Evolutionary conservation across 2,329 filamentous ascomycete genomes (phyloP), one percentile per base, ranked within the genome.

Genomic region (Orbilia javanica): DNA sequence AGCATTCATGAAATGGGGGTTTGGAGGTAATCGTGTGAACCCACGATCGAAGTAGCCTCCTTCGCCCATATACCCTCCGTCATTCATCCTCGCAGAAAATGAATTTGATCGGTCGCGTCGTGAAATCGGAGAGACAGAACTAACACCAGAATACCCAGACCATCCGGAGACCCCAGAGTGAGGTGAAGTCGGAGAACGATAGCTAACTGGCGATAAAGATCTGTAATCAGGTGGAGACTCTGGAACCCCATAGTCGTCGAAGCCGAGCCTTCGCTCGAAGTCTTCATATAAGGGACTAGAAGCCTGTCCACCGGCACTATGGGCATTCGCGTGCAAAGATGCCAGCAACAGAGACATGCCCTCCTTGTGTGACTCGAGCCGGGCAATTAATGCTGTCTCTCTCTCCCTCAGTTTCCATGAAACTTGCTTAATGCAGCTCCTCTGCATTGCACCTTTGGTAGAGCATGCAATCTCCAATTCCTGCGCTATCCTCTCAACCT

Each of bases 161-260:
- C 74, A 78, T 7, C 74, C 74, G 20, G 74, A 78, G 31, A 79
- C 69, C 25, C 69, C 68, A 50, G 75, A 73, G 52, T 79, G 69
- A n/a, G 75, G 75, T 36, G 75, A 79, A 42, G 75, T 79, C 36
- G 75, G 70, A n/a, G 64, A 73, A 39, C 63, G 57, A 79, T 79
- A 72, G 57, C 69, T 70, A 46, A 73, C 50, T 27, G 68, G 69
- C 5, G 68, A 79, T 31, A 73, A 25, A 4, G 72, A 76, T 27
- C 66, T 76, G 39, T 69, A 69, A 42, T 79, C 75, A 42, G 68
- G 29, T 15, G 68, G 69, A 62, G 68, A 79, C 69, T 74, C 74
- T 34, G 74, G 74, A 20, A 78, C 50, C n/a, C 62, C 62, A 60
- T 78, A 78, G 11, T 78, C 74, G 18, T 78, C 67, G 62, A 78